Evolutionary conservation across 305 asterid genomes (phyloP), one percentile per base, ranked within the genome.

Genomic region (Rubia peregrina): DNA sequence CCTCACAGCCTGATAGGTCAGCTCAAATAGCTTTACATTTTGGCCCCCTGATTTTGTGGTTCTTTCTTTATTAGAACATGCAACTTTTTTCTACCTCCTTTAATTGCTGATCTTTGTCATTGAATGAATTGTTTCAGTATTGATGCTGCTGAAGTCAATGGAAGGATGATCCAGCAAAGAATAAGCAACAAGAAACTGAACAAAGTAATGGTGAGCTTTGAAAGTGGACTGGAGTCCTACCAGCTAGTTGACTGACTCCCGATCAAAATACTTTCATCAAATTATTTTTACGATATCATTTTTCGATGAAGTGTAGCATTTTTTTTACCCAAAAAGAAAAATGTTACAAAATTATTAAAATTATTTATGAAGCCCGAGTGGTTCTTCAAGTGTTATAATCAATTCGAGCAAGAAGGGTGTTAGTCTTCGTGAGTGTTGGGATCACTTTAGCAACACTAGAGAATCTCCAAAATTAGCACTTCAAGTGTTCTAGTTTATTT

Each of bases 151-250:
- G 74, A 84, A 30, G 41, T 71, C 24, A 63, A 49, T 5, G 26
- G 14, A 10, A 80, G 76, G 13, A 86, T 80, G 73, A 77, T 86
- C 76, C 81, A 81, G 57, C 90, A 86, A 80, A 85, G 90, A 83
- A 89, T 90, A 22, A 88, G 91, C 83, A 93, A 88, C 81, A 83
- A 80, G 69, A 93, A 93, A 78, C 67, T 93, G 79, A 84, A 82
- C 76, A 88, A 90, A 78, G 78, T 93, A 41, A 90, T 93, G 98
- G 79, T 83, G 4, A 90, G 83, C 68, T 92, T 78, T 72, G 90
- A 90, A n/a, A 68, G 75, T 70, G 80, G 73, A 66, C 57, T 73
- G 19, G 77, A 80, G 57, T 43, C 68, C 36, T 78, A 80, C 70
- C 65, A 53, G 51, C 40, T 36, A 30, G 36, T 30, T 30, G 36